These are phyloP conservation scores for Ophiostoma piceae DNA, from an alignment of 2,329 filamentous ascomycete genomes.

Conservation along the genomic window DNA sequence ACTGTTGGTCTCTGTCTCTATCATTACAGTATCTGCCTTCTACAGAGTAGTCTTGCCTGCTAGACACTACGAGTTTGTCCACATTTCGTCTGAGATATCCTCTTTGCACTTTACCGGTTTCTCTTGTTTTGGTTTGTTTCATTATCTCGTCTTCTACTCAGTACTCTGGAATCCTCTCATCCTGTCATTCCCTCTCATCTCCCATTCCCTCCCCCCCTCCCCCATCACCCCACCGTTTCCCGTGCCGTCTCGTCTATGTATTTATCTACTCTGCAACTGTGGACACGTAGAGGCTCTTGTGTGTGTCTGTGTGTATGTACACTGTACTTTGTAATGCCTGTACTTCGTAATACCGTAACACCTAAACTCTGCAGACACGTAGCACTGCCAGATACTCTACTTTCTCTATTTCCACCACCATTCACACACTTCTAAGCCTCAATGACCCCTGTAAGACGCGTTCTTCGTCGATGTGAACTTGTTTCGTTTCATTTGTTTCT, in stretches of 20 bases:
- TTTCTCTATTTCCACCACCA: background rate
- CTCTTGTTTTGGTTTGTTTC: background rate
- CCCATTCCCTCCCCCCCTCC: background rate
- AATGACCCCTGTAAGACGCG: background rate
- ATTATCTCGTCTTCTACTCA: background rate
- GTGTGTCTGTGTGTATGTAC: too few species aligned
- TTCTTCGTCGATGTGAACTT: background rate
- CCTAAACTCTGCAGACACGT: too few species aligned
- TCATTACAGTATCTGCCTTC: too few species aligned
- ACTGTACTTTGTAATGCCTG: background rate
- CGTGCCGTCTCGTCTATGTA: background rate
- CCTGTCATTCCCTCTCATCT: background rate
- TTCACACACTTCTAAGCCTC: conserved; percentile 8
- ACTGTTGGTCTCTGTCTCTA: too few species aligned
- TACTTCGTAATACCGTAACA: too few species aligned
- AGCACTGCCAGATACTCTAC: too few species aligned
- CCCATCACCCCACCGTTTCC: background rate
- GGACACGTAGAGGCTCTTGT: conserved; percentile 3
- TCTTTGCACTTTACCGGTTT: too few species aligned
- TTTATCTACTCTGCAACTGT: background rate
- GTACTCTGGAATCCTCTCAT: background rate
- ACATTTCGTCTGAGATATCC: background rate
- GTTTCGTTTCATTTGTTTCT: conserved; percentile 1
- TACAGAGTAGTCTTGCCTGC: background rate
- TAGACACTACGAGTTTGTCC: background rate